Conservation (phyloP, 2,329 filamentous ascomycete genomes). For the Neonectria magnoliae region DNA sequence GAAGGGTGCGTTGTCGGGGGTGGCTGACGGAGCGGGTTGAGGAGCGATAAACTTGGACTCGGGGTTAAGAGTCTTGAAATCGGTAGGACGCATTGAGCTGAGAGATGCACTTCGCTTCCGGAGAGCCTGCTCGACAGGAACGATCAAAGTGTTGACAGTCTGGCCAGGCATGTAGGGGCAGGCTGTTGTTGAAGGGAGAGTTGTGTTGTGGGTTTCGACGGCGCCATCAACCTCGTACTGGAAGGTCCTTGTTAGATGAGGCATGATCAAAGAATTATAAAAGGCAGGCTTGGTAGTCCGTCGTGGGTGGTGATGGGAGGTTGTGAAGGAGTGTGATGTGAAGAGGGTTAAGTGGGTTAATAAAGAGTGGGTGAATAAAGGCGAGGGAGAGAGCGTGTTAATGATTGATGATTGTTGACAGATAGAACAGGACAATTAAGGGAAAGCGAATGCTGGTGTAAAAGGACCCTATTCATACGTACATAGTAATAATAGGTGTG, state of each 20-base stretch:
- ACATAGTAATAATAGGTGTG: constrained; percentile 97
- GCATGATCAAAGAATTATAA: constrained; percentile 21
- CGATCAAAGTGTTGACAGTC: constrained; percentile 82
- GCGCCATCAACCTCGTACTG: constrained; percentile 87
- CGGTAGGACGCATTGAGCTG: constrained; percentile 65
- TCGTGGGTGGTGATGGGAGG: constrained; percentile 1
- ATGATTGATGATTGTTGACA: constrained; percentile 25
- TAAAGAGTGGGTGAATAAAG: not conserved
- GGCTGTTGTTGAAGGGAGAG: constrained; percentile 76
- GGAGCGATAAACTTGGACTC: constrained; percentile 79
- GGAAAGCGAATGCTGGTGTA: constrained; percentile 13
- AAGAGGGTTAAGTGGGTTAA: constrained; percentile 2
- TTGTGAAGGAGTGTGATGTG: constrained; percentile 12
- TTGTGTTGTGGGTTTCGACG: constrained; percentile 78
- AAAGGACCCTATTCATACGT: constrained; percentile 49
- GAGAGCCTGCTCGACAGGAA: constrained; percentile 75
- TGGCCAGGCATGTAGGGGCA: constrained; percentile 93
- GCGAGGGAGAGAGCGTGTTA: constrained; percentile 6
- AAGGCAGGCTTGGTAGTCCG: not conserved
- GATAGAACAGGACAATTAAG: not conserved
- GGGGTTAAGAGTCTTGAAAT: constrained; percentile 81
- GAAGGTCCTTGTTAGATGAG: constrained; percentile 36
- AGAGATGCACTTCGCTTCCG: constrained; percentile 73
- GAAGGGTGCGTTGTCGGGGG: constrained; percentile 31
- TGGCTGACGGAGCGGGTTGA: constrained; percentile 60